phyloP scores from a whole-genome alignment of 2,329 filamentous ascomycete genomes.

The Beauveria caledonica region DNA sequence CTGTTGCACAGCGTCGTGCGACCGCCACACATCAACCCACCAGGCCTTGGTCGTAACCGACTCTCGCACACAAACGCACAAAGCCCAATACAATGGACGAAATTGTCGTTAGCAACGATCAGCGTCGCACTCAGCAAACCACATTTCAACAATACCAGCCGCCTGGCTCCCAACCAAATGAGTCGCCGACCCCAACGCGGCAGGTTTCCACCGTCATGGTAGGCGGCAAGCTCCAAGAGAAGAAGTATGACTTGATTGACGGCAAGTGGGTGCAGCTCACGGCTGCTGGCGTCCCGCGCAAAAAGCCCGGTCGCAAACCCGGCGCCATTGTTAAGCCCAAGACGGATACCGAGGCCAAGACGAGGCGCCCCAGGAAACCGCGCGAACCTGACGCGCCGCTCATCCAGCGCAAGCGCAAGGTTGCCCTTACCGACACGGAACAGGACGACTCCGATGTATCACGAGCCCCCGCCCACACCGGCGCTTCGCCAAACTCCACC shows the following conservation, averaged over 20 bases:
- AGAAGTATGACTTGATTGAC: constrained; percentile 28
- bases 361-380: constrained; percentile 47
- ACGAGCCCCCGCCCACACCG: constrained; percentile 13
- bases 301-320: constrained; percentile 59
- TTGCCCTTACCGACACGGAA: constrained; percentile 30
- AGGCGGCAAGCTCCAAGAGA: constrained; percentile 15
- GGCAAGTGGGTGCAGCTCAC: constrained; percentile 41
- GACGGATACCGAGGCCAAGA: constrained; percentile 34
- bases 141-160: constrained; percentile 21
- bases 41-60: constrained; percentile 12
- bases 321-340: constrained; percentile 44
- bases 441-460: constrained; percentile 18
- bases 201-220: not conserved
- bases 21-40: constrained; percentile 9
- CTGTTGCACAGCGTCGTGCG: not conserved
- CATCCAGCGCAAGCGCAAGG: constrained; percentile 47
- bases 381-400: constrained; percentile 51
- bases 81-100: constrained; percentile 35
- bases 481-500: constrained; percentile 14
- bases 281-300: constrained; percentile 49
- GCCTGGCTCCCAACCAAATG: constrained; percentile 21
- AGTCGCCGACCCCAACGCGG: constrained; percentile 19
- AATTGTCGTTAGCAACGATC: constrained; percentile 38
- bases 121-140: constrained; percentile 21
- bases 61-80: constrained; percentile 20